A percentile compares a stretch with the other conserved stretches of the same genome.
These are phyloP conservation scores for Citrullus amarus DNA, from an alignment of 306 rosid genomes.

Conservation along the genomic window DNA sequence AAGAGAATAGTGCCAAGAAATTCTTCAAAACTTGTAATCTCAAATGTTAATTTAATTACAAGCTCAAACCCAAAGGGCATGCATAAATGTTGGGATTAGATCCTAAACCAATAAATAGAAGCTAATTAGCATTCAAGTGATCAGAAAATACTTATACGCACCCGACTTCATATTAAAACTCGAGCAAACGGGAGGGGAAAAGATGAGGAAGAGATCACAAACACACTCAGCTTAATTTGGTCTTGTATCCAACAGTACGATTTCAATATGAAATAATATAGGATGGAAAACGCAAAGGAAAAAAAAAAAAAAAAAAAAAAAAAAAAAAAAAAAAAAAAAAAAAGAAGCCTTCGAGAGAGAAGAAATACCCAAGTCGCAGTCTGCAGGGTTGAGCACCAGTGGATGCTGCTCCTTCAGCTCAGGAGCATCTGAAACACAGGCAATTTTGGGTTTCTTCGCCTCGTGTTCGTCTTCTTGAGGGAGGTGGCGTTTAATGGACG, in stretches of 20 bases:
- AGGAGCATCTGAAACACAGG: background rate
- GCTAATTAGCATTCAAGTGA: background rate
- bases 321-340: background rate
- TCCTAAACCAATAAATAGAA: background rate
- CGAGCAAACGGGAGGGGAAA: background rate
- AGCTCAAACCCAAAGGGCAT: background rate
- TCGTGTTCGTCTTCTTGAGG: background rate
- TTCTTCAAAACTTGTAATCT: background rate
- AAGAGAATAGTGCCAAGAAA: background rate
- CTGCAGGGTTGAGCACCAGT: conserved; percentile 24
- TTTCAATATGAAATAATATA: background rate
- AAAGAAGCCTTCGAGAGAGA: background rate
- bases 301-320: background rate
- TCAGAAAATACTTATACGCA: background rate
- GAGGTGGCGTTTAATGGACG: conserved; percentile 11
- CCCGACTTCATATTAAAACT: background rate
- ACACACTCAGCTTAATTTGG: background rate
- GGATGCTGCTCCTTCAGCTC: background rate
- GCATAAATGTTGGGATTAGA: background rate
- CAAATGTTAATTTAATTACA: background rate
- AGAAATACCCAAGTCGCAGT: conserved; percentile 24
- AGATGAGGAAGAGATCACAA: background rate
- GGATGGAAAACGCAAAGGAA: background rate
- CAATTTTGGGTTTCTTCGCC: conserved; percentile 11
- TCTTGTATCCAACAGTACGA: background rate